These are phyloP conservation scores for Ganoderma resinaceum DNA, from an alignment of 1,284 basidiomycete genomes.

Conservation along the genomic window DNA sequence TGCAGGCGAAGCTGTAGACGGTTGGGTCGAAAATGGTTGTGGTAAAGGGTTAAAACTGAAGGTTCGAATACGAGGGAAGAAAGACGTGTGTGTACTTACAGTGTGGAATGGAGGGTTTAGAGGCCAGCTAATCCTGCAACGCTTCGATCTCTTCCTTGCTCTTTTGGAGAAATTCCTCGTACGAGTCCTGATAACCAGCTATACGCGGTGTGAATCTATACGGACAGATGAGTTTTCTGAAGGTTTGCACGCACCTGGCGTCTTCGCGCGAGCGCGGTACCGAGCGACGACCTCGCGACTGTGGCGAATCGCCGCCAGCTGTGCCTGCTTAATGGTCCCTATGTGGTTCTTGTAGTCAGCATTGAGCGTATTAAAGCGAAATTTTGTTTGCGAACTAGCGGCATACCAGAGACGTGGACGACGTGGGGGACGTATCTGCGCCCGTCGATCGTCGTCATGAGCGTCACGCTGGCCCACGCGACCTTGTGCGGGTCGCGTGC, in stretches of 20 bases:
- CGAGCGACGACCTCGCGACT: constrained; percentile 73
- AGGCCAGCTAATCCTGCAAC: constrained; percentile 57
- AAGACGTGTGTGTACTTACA: too few relatives aligned
- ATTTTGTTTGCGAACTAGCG: too few relatives aligned
- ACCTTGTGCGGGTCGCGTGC: constrained; percentile 76
- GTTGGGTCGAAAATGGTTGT: neutral
- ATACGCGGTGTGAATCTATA: neutral
- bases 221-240: neutral
- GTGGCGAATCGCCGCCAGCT: constrained; percentile 75
- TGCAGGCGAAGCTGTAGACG: constrained; percentile 31
- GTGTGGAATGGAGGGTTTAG: too few relatives aligned
- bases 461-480: constrained; percentile 76
- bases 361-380: too few relatives aligned
- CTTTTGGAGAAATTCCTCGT: constrained; percentile 60
- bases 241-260: constrained; percentile 50
- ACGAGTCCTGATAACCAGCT: constrained; percentile 61
- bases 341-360: neutral
- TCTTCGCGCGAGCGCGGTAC: constrained; percentile 60
- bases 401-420: constrained; percentile 75
- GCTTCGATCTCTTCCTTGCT: constrained; percentile 67
- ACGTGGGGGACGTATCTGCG: constrained; percentile 69
- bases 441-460: constrained; percentile 67
- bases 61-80: too few relatives aligned
- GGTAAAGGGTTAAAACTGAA: neutral
- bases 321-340: constrained; percentile 85